Conservation (phyloP, 2,329 filamentous ascomycete species). For the Onygena corvina region DNA sequence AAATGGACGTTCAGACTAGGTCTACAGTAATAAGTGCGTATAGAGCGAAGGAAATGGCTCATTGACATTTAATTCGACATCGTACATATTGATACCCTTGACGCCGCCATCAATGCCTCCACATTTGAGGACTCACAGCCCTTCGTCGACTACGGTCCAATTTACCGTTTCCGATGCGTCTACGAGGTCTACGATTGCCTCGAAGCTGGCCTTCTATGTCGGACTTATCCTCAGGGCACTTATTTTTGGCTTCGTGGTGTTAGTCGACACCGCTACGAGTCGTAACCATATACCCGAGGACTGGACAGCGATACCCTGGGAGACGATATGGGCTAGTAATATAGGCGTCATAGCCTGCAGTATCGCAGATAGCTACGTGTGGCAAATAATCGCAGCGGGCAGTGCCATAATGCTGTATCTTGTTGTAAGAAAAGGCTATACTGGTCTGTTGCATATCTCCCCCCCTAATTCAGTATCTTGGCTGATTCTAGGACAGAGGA, state of each 20-base stretch:
- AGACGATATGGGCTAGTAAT: constrained; percentile 25
- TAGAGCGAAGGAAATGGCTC: too few species aligned
- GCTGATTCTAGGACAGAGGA: constrained; percentile 46
- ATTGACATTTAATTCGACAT: too few species aligned
- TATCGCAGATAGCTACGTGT: constrained; percentile 31
- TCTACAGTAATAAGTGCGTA: too few species aligned
- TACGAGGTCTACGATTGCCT: constrained; percentile 34
- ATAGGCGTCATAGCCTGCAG: constrained; percentile 25
- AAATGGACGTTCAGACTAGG: too few species aligned
- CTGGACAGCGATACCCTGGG: constrained; percentile 23
- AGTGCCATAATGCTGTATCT: constrained; percentile 33
- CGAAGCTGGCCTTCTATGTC: constrained; percentile 34
- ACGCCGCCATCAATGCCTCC: constrained; percentile 44
- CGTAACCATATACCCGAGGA: constrained; percentile 22
- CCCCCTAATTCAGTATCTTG: neutral
- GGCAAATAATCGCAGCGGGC: constrained; percentile 31
- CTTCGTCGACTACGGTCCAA: constrained; percentile 78
- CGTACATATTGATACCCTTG: too few species aligned
- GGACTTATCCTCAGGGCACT: constrained; percentile 36
- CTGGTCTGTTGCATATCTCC: constrained; percentile 30
- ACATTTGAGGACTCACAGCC: constrained; percentile 35
- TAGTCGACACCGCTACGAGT: constrained; percentile 27
- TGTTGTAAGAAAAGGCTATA: constrained; percentile 40
- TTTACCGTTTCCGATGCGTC: constrained; percentile 82
- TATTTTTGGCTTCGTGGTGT: constrained; percentile 32